Percentiles rank a stretch among this genome's conserved stretches.
phyloP scores from a whole-genome alignment of 352 stramenopile species.

The Albugo laibachii region DNA sequence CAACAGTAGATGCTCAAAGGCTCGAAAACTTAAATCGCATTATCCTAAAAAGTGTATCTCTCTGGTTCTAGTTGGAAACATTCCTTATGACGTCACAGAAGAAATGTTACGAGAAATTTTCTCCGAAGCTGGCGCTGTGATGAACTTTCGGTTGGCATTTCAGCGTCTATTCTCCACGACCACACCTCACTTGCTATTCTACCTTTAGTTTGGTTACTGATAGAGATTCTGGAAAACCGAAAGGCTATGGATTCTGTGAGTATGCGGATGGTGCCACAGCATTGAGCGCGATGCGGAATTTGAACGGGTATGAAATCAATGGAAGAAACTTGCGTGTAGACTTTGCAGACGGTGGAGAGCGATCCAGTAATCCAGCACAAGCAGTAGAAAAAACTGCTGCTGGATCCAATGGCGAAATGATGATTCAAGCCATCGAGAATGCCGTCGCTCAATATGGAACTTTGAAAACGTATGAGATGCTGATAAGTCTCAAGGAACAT shows the following conservation, averaged over 20 bases:
- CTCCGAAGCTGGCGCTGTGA: slow-evolving; percentile 54
- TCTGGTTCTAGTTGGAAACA: slow-evolving; percentile 49
- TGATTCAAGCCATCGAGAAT: slow-evolving; percentile 60
- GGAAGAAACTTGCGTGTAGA: slow-evolving; percentile 67
- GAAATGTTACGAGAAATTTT: slow-evolving; percentile 78
- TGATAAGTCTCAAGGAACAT: slow-evolving; percentile 58
- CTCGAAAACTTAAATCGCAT: not conserved
- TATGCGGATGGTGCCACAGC: slow-evolving; percentile 69
- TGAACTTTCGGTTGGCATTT: slow-evolving; percentile 55
- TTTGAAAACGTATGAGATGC: slow-evolving; percentile 72
- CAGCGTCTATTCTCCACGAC: not conserved
- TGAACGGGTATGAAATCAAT: slow-evolving; percentile 73
- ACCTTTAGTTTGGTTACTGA: slow-evolving; percentile 50
- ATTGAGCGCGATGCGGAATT: slow-evolving; percentile 66
- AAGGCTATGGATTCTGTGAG: slow-evolving; percentile 75
- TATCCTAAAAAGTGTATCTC: not conserved
- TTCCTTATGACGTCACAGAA: slow-evolving; percentile 76
- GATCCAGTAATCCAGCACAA: slow-evolving; percentile 6
- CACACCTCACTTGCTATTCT: not conserved
- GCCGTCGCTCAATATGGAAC: slow-evolving; percentile 43
- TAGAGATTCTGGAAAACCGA: slow-evolving; percentile 64
- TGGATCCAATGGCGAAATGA: slow-evolving; percentile 45
- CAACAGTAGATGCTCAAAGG: not conserved
- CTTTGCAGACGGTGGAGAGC: slow-evolving; percentile 59
- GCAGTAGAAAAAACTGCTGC: slow-evolving; percentile 12